Percentiles rank a stretch among this genome's conserved stretches.
Evolutionary conservation across 2,329 filamentous ascomycete genomes (phyloP).

Genomic region (Fusarium sp.): DNA sequence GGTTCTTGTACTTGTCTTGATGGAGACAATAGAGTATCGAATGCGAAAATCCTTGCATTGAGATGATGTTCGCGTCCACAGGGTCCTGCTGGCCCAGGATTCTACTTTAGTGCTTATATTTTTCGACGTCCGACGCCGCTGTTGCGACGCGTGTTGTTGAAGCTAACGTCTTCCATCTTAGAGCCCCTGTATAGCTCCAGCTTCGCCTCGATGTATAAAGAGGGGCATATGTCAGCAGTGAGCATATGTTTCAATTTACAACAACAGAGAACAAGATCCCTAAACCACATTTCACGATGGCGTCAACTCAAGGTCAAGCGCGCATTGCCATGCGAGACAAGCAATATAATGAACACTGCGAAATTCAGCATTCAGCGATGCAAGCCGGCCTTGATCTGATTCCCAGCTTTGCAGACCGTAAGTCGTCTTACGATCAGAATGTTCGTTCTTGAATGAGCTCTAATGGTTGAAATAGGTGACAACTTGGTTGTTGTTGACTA

Average conservation of each 20-base stretch:
- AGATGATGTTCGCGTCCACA: too few relatives aligned
- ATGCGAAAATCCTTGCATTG: too few relatives aligned
- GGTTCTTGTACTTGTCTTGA: too few relatives aligned
- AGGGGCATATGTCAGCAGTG: not conserved
- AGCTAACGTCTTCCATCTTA: too few relatives aligned
- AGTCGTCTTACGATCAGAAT: accelerated
- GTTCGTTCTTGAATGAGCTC: accelerated
- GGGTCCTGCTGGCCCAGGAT: too few relatives aligned
- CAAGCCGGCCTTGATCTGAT: conserved; percentile 6
- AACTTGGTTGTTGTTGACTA: conserved; percentile 1
- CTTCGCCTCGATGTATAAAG: not conserved
- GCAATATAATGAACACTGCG: conserved; percentile 21
- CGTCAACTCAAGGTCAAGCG: not conserved
- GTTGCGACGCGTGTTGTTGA: too few relatives aligned
- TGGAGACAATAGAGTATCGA: too few relatives aligned
- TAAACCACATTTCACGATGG: not conserved
- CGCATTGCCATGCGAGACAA: conserved; percentile 28
- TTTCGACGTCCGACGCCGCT: too few relatives aligned
- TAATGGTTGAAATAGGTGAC: not conserved
- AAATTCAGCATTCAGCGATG: conserved; percentile 13
- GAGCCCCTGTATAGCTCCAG: too few relatives aligned
- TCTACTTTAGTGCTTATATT: too few relatives aligned
- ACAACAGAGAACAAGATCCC: not conserved
- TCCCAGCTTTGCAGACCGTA: not conserved
- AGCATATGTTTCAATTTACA: not conserved